Base-by-base conservation (phyloP, 78 protist genomes). In the slime mould (Dictyostelium discoideum) region DNA sequence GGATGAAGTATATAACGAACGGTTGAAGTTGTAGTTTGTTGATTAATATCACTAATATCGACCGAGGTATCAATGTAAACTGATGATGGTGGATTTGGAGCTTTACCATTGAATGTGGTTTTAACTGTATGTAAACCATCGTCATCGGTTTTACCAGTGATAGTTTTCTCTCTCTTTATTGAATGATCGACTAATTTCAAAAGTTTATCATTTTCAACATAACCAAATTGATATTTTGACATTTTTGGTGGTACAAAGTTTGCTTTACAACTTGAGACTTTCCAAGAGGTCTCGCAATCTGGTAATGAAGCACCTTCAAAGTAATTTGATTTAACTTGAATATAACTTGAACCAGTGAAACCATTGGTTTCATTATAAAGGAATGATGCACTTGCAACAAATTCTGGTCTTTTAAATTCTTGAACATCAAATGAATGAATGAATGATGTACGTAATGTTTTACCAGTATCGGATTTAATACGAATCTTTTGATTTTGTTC, bases 321-420 rank as follows among this genome's bases (percentile, higher is more conserved):
- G 88, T 90, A 90, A 39, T 72, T 83, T 13, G 88, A 82, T 42
- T 90, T 90, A 3, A 54, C 87, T 72, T 90, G 95, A 54, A 90
- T 77, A 85, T 81, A 81, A 29, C 78, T 50, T 29, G 67, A 50
- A 37, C 95, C 95, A 22, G 48, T 40, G 74, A 90, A 90, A 13
- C 18, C 1, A 39, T 82, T 46, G 4, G 88, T n/a, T 10, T 81
- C 94, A 72, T 90, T 82, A 6, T 32, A 24, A 37, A 90, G 24
- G 24, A 82, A 50, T 29, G 84, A 73, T 16, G 95, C 46, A 26
- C 46, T 26, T 18, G 95, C 95, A 24, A 82, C 40, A 63, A 90
- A 90, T 54, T 90, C 95, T 26, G 95, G 95, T 42, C 95, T 32
- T 29, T 90, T 90, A 46, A 90, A 90, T 83, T 90, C 95, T 37